Percentiles rank a stretch among this genome's conserved stretches.
phyloP scores from a whole-genome alignment of 805 yeast species.

The Sugiyamaella boreocaroliniensis region DNA sequence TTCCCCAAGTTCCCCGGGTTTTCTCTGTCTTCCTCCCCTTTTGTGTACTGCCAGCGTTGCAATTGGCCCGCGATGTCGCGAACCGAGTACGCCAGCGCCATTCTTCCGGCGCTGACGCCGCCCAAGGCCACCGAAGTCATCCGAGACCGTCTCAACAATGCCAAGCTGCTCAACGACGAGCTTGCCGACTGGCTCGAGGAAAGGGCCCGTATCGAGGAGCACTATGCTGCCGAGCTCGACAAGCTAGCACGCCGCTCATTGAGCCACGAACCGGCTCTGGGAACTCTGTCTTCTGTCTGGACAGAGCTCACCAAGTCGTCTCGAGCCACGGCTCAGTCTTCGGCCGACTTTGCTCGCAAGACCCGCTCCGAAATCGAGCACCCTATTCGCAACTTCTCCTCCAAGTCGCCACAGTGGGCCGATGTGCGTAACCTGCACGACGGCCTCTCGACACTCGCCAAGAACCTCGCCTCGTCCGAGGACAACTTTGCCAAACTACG shows the following conservation, averaged over 20 bases:
- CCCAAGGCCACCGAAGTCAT: conserved; percentile 54
- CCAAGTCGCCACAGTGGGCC: conserved; percentile 43
- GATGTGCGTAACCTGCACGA: conserved; percentile 46
- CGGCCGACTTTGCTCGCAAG: conserved; percentile 29
- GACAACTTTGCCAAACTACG: conserved; percentile 36
- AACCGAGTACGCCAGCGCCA: conserved; percentile 34
- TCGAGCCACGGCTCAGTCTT: conserved; percentile 25
- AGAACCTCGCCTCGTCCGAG: conserved; percentile 33
- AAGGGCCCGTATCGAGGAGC: conserved; percentile 42
- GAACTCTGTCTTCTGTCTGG: conserved; percentile 27
- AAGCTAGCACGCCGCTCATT: conserved; percentile 27
- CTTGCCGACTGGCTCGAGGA: conserved; percentile 57
- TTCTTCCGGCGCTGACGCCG: conserved; percentile 44
- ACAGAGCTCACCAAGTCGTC: conserved; percentile 21
- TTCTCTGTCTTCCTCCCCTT: background rate
- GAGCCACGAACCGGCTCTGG: conserved; percentile 21
- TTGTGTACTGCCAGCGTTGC: background rate
- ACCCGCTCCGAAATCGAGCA: conserved; percentile 34
- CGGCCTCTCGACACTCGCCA: conserved; percentile 39
- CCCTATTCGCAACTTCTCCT: conserved; percentile 40
- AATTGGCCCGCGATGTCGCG: conserved; percentile 3
- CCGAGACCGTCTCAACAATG: conserved; percentile 49
- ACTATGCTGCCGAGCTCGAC: conserved; percentile 44
- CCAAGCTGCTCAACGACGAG: conserved; percentile 50
- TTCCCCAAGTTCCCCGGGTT: background rate